Evolutionary conservation across 331 rosid species (phyloP), one percentile per base, ranked within the genome.

Genomic region (Cydonia oblonga): DNA sequence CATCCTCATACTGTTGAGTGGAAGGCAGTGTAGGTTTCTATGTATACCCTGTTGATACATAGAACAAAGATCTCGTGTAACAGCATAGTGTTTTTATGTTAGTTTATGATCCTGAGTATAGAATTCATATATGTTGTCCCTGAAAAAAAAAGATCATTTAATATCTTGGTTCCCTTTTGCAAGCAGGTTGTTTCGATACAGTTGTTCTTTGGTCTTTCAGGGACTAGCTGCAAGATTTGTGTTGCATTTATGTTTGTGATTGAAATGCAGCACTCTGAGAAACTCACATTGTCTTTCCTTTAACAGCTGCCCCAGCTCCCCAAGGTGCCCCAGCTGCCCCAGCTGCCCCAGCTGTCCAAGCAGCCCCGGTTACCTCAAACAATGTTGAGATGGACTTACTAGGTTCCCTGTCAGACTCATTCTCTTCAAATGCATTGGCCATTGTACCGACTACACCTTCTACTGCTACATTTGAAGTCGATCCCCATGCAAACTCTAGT

Each of bases 341-440:
- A 92, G 96, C 84, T 82, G 78, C 86, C 69, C 88, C 83, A 24
- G 46, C 58, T 28, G 22, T n/a, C 38, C 38, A 86, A 90, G 96
- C 86, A 80, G 79, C 84, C 68, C 87, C 81, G 14, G 51, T 42
- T 69, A 16, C 79, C 69, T 64, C 87, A 20, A 84, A 79, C 68
- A 86, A 64, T 85, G 81, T 64, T n/a, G 92, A 88, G 84, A 71
- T 86, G 77, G 90, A 87, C 79, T 75, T 92, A 60, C 84, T 92
- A n/a, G 89, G 90, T 70, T 84, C 96, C 32, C 85, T 88, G 44
- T 76, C 89, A 0, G 91, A 90, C 13, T 84, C 90, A 9, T 82
- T 84, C 80, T 56, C 87, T 49, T 77, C 89, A 64, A 85, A 87
- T 73, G 61, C 85, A 20, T 76, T 90, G 85, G 91, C 90, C 72